Conservation (phyloP, 495 filamentous ascomycete species). For the Podospora australis region DNA sequence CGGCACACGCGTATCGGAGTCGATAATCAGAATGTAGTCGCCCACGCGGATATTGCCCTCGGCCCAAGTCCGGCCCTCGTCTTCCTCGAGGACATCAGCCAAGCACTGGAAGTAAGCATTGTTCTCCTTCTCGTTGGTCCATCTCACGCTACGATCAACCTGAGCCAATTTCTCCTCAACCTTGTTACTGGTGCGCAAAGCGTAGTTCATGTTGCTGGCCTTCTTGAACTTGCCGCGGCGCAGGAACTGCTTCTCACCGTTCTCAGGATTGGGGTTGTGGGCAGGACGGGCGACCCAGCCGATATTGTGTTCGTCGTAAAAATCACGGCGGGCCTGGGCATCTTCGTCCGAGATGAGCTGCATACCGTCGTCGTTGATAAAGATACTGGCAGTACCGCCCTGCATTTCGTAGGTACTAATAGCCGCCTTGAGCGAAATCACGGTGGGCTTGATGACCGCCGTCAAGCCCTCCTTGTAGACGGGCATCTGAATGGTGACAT, state of each 20-base stretch:
- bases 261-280: constrained; percentile 44
- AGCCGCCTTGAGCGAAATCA: constrained; percentile 55
- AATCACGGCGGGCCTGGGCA: constrained; percentile 51
- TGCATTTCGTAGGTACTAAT: constrained; percentile 64
- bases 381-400: constrained; percentile 64
- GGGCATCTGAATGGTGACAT: constrained; percentile 69
- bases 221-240: constrained; percentile 68
- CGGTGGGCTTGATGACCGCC: constrained; percentile 56
- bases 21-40: constrained; percentile 71
- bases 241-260: constrained; percentile 39
- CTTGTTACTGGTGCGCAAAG: constrained; percentile 49
- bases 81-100: constrained; percentile 56
- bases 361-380: constrained; percentile 66
- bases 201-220: constrained; percentile 70
- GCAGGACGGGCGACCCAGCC: constrained; percentile 55
- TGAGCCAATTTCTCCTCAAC: constrained; percentile 52
- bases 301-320: constrained; percentile 58
- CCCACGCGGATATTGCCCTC: constrained; percentile 75
- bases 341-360: constrained; percentile 53
- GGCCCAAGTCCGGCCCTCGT: constrained; percentile 63
- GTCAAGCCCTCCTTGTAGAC: constrained; percentile 68
- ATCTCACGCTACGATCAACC: constrained; percentile 34
- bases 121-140: constrained; percentile 47
- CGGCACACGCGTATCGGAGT: constrained; percentile 73
- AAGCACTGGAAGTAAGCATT: background rate